These are phyloP conservation scores for Teratosphaeria epicoccoides DNA, from an alignment of 2,329 filamentous ascomycete species.

Conservation along the genomic window DNA sequence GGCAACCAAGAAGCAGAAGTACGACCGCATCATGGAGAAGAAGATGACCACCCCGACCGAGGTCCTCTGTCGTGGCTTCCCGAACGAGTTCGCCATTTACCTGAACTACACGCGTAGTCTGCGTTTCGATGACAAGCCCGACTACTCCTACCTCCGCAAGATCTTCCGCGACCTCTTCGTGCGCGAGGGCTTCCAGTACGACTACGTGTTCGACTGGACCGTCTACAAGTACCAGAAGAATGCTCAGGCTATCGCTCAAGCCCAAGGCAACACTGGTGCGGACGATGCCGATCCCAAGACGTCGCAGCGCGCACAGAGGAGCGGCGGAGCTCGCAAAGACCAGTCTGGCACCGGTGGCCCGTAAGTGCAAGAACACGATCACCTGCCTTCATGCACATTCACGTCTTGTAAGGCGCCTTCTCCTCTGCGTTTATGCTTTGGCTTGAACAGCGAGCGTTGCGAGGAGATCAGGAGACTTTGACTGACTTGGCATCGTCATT, in stretches of 20 bases:
- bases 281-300: conserved; percentile 66
- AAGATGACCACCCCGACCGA: conserved; percentile 99
- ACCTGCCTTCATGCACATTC: conserved; percentile 20
- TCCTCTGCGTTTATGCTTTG: conserved; percentile 59
- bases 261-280: conserved; percentile 52
- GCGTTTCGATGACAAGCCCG: conserved; percentile 98
- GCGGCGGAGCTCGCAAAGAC: conserved; percentile 45
- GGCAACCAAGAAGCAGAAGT: conserved; percentile 99
- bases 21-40: conserved; percentile 99
- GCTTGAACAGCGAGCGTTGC: conserved; percentile 49
- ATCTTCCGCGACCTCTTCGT: conserved; percentile 99
- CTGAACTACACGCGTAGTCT: conserved; percentile 98
- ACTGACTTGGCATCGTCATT: conserved; percentile 31
- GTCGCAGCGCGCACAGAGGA: conserved; percentile 56
- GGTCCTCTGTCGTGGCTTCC: conserved; percentile 96
- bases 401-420: conserved; percentile 70
- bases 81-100: conserved; percentile 99
- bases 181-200: conserved; percentile 98
- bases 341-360: conserved; percentile 48
- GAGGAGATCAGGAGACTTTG: conserved; percentile 44
- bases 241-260: conserved; percentile 81
- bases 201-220: conserved; percentile 99
- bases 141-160: conserved; percentile 99
- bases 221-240: conserved; percentile 99
- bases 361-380: conserved; percentile 48